These are phyloP conservation scores for Rhodosporidiobolus odoratus DNA, from an alignment of 768 basidiomycete genomes.

Conservation along the genomic window DNA sequence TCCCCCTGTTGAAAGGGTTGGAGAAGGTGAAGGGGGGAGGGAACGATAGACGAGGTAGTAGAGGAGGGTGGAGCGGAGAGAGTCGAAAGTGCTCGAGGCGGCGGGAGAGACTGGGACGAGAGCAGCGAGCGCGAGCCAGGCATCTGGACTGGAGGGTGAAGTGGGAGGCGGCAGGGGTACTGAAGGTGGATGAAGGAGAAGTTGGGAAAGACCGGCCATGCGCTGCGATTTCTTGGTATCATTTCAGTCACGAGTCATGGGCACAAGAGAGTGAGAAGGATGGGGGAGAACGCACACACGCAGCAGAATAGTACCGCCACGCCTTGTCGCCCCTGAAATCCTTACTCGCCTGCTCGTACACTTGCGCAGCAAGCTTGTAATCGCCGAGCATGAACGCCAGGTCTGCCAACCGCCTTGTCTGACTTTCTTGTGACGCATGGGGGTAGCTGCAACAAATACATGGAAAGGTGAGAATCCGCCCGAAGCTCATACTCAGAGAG, in stretches of 20 bases:
- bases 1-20: neutral
- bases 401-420: constrained; percentile 75
- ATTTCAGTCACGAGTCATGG: neutral
- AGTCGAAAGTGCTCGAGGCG: constrained; percentile 41
- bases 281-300: constrained; percentile 58
- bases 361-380: constrained; percentile 68
- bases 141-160: constrained; percentile 12
- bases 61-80: constrained; percentile 45
- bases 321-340: constrained; percentile 53
- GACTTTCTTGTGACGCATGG: constrained; percentile 43
- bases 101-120: neutral
- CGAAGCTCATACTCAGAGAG: neutral
- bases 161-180: constrained; percentile 30
- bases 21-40: neutral
- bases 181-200: constrained; percentile 41
- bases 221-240: constrained; percentile 55
- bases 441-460: constrained; percentile 44
- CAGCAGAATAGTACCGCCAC: constrained; percentile 52
- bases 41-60: constrained; percentile 46
- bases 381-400: constrained; percentile 91
- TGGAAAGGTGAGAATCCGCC: neutral
- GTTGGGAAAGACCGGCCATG: constrained; percentile 54
- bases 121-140: constrained; percentile 45
- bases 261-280: neutral
- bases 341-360: constrained; percentile 83